These are phyloP conservation scores for Aspergillus leporis DNA, from an alignment of 495 filamentous ascomycete genomes.

Conservation along the genomic window DNA sequence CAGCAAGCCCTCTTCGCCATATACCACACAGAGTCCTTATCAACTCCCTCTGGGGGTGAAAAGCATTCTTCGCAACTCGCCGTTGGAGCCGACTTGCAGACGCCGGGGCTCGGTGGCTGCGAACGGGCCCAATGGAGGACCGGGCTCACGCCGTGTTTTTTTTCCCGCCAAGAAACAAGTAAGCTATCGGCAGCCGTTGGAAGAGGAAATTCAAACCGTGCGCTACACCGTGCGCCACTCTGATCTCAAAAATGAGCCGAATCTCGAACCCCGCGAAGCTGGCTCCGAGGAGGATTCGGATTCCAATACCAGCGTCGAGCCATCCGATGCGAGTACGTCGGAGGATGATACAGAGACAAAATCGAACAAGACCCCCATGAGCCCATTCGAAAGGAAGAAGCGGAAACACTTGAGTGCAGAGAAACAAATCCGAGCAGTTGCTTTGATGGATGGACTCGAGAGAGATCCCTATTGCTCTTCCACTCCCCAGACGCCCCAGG, in stretches of 20 bases:
- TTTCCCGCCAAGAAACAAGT: conserved; percentile 61
- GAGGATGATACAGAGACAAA: conserved; percentile 37
- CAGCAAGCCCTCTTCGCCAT: conserved; percentile 25
- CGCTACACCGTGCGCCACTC: conserved; percentile 55
- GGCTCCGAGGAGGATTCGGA: conserved; percentile 42
- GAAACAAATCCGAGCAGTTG: conserved; percentile 44
- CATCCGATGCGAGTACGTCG: conserved; percentile 42
- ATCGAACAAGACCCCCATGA: conserved; percentile 10
- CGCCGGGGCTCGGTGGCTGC: conserved; percentile 42
- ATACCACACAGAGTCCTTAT: conserved; percentile 53
- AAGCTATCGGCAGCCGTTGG: conserved; percentile 51
- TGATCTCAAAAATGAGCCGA: conserved; percentile 36
- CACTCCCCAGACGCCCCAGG: conserved; percentile 52
- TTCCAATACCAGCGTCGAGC: conserved; percentile 25
- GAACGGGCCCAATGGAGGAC: conserved; percentile 30
- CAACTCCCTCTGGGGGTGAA: conserved; percentile 63
- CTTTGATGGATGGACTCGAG: conserved; percentile 40
- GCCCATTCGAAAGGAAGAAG: conserved; percentile 37
- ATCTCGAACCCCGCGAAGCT: conserved; percentile 14
- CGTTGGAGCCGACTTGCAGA: conserved; percentile 42
- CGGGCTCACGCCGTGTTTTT: conserved; percentile 46
- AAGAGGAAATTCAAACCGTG: conserved; percentile 56
- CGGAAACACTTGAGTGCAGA: conserved; percentile 38
- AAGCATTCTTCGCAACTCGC: conserved; percentile 79
- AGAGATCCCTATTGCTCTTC: conserved; percentile 30